These are phyloP conservation scores for Vitis hybrid DNA, from an alignment of 177 flowering plant species.

Conservation along the genomic window DNA sequence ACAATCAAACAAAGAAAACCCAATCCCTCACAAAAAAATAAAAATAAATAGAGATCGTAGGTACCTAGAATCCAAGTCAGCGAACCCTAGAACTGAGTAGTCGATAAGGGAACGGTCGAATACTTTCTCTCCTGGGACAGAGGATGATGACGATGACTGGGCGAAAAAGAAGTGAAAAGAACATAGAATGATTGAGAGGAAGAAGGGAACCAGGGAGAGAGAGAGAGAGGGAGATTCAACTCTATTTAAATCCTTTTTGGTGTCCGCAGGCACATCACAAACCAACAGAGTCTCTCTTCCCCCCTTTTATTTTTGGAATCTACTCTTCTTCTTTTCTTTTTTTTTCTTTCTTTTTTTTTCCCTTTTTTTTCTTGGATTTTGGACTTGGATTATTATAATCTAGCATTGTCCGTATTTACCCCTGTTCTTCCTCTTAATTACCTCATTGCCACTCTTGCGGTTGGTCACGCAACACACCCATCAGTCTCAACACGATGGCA, in stretches of 20 bases:
- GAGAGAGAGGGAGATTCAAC: constrained; percentile 12
- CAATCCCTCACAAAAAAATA: too few species aligned
- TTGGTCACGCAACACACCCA: too few species aligned
- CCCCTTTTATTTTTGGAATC: too few species aligned
- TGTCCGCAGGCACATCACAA: constrained; percentile 10
- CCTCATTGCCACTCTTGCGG: too few species aligned
- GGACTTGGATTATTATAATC: too few species aligned
- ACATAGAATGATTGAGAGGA: constrained; percentile 24
- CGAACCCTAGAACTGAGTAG: constrained; percentile 1
- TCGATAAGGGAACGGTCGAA: not conserved
- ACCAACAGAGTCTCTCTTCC: too few species aligned
- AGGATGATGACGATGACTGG: constrained; percentile 18
- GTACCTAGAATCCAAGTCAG: not conserved
- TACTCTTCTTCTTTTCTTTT: too few species aligned
- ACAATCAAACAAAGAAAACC: not conserved
- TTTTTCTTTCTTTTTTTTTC: too few species aligned
- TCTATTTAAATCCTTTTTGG: constrained; percentile 16
- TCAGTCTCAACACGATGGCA: too few species aligned
- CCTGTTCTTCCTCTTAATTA: too few species aligned
- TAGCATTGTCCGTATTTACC: too few species aligned
- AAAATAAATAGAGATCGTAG: not conserved
- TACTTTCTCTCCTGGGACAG: not conserved
- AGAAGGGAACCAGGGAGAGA: constrained; percentile 5
- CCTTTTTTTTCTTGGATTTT: too few species aligned
- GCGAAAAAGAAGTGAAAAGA: constrained; percentile 11